Evolutionary conservation across 106 monocot species (phyloP).

Genomic region (Platanthera zijinensis): DNA sequence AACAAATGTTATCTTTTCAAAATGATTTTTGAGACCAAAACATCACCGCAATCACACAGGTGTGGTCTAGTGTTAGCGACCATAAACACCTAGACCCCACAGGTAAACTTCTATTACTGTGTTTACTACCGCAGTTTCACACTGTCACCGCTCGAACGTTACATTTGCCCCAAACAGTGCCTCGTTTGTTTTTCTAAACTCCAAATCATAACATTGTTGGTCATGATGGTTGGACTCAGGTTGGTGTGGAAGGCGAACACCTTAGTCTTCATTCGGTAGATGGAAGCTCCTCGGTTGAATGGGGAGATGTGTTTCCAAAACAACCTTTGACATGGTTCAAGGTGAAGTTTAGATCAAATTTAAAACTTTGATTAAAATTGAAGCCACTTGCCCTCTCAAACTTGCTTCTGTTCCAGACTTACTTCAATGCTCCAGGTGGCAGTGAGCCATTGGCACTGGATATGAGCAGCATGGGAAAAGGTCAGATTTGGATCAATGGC

Average conservation of each 20-base stretch:
- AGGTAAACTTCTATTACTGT: too few species aligned
- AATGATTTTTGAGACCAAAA: too few species aligned
- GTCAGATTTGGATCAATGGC: slow-evolving; percentile 58
- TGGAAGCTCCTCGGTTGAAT: slow-evolving; percentile 45
- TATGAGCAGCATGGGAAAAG: slow-evolving; percentile 58
- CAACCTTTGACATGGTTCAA: slow-evolving; percentile 60
- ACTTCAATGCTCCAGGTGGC: slow-evolving; percentile 45
- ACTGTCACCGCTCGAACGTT: too few species aligned
- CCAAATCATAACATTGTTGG: neutral
- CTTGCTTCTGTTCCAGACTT: slow-evolving; percentile 16
- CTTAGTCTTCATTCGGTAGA: slow-evolving; percentile 37
- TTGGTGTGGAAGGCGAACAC: slow-evolving; percentile 49
- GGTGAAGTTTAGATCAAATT: slow-evolving; percentile 18
- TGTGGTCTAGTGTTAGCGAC: too few species aligned
- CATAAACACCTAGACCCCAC: too few species aligned
- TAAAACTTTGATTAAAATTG: neutral
- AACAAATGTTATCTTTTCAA: too few species aligned
- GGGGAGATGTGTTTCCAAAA: slow-evolving; percentile 29
- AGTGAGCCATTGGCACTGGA: slow-evolving; percentile 49
- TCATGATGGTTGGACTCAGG: slow-evolving; percentile 12
- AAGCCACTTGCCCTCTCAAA: neutral
- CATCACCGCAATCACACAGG: too few species aligned
- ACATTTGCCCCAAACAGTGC: too few species aligned
- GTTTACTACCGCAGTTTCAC: too few species aligned
- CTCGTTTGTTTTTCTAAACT: too few species aligned